Conservation (phyloP, 2,329 filamentous ascomycete species). For the Pseudophaeomoniella oleicola region DNA sequence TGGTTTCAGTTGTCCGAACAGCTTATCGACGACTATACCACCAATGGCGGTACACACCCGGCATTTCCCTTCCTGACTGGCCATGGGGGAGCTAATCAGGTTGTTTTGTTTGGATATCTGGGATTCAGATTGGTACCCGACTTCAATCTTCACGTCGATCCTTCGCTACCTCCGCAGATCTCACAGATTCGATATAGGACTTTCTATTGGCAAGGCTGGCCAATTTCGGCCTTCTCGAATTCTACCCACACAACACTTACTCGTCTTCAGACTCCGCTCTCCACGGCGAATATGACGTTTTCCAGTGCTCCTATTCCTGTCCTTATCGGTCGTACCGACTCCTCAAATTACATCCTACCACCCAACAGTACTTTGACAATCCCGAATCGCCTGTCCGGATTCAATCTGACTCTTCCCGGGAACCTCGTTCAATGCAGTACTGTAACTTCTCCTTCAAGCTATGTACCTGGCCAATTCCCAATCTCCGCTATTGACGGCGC, state of each 20-base stretch:
- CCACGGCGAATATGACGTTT: slow-evolving; percentile 41
- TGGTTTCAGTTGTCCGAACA: slow-evolving; percentile 62
- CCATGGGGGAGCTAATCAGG: slow-evolving; percentile 53
- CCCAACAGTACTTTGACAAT: slow-evolving; percentile 38
- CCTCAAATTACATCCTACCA: slow-evolving; percentile 29
- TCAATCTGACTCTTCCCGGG: slow-evolving; percentile 36
- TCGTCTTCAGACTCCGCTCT: slow-evolving; percentile 30
- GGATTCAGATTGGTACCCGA: slow-evolving; percentile 47
- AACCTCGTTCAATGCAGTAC: slow-evolving; percentile 54
- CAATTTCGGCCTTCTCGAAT: slow-evolving; percentile 47
- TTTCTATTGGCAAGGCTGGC: slow-evolving; percentile 53
- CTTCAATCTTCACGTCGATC: slow-evolving; percentile 43
- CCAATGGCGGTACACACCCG: slow-evolving; percentile 52
- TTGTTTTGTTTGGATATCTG: slow-evolving; percentile 53
- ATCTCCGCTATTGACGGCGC: slow-evolving; percentile 53
- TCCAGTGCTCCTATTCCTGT: slow-evolving; percentile 42
- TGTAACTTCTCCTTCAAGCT: slow-evolving; percentile 31
- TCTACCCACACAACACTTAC: slow-evolving; percentile 49
- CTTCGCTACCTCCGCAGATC: slow-evolving; percentile 52
- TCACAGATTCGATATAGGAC: slow-evolving; percentile 44
- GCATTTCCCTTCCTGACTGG: slow-evolving; percentile 60
- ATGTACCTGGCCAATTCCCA: slow-evolving; percentile 53
- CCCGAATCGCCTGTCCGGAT: slow-evolving; percentile 42
- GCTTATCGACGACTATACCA: slow-evolving; percentile 41
- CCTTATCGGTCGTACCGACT: slow-evolving; percentile 33